Evolutionary conservation across 331 rosid species (phyloP).

Genomic region (Erythrophleum ivorense): DNA sequence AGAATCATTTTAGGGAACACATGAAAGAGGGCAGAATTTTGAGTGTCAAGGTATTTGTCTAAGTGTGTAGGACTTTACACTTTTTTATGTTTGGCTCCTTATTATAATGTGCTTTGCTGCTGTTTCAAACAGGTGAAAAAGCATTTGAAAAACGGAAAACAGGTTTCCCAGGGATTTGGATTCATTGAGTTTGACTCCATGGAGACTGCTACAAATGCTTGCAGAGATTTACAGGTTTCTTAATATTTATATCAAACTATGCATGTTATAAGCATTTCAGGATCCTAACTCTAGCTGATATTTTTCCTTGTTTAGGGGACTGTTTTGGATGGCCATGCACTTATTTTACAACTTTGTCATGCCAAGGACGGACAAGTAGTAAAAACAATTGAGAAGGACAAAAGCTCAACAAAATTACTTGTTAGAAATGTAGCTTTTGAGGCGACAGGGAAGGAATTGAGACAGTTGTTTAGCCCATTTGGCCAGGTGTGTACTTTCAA

Average conservation of each 20-base stretch:
- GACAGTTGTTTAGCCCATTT: conserved; percentile 84
- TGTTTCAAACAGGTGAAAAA: conserved; percentile 68
- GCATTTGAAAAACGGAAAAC: conserved; percentile 84
- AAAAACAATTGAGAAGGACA: conserved; percentile 64
- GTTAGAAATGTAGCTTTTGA: conserved; percentile 88
- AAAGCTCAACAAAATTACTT: conserved; percentile 83
- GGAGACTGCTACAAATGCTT: conserved; percentile 74
- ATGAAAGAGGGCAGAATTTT: conserved; percentile 71
- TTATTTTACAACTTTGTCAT: conserved; percentile 77
- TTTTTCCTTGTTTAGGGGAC: conserved; percentile 61
- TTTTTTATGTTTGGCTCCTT: background rate
- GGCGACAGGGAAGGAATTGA: conserved; percentile 87
- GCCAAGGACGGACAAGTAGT: conserved; percentile 62
- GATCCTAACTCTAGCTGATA: conserved; percentile 36
- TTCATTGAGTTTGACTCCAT: conserved; percentile 78
- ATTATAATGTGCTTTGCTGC: conserved; percentile 30
- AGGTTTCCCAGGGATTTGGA: conserved; percentile 93
- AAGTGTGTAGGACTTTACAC: conserved; percentile 13
- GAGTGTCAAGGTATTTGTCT: conserved; percentile 74
- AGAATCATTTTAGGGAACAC: conserved; percentile 66
- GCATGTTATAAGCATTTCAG: conserved; percentile 24
- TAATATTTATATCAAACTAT: conserved; percentile 32
- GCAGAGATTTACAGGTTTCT: conserved; percentile 78
- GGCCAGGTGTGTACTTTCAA: conserved; percentile 81
- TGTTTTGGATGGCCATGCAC: conserved; percentile 87